A percentile compares a stretch with the other conserved stretches of the same genome.
These are phyloP conservation scores for Iris macrosiphon DNA, from an alignment of 106 monocot genomes.

Conservation along the genomic window DNA sequence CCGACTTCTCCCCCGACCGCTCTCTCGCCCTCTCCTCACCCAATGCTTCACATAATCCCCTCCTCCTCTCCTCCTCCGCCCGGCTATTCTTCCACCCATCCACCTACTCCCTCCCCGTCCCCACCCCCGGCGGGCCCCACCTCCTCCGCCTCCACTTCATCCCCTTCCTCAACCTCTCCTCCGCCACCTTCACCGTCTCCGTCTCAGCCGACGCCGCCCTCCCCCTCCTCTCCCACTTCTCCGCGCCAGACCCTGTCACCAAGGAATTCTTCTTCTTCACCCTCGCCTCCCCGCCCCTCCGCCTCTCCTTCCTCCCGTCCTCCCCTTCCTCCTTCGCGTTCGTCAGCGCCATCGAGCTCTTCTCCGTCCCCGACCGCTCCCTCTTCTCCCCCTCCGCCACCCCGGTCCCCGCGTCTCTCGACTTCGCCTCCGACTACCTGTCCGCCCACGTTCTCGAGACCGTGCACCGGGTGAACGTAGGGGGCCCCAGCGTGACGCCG, in stretches of 20 bases:
- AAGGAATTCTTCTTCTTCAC: constrained; percentile 16
- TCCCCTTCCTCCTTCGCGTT: constrained; percentile 6
- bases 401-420: neutral
- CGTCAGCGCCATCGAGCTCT: constrained; percentile 18
- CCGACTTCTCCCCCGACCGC: constrained; percentile 3
- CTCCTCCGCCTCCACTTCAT: constrained; percentile 13
- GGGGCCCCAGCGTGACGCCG: constrained; percentile 16
- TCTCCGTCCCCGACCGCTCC: constrained; percentile 15
- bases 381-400: constrained; percentile 1
- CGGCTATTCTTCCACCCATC: neutral
- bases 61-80: neutral
- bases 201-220: neutral
- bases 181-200: constrained; percentile 10
- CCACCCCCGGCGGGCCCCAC: neutral
- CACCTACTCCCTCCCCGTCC: neutral
- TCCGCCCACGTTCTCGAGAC: constrained; percentile 12
- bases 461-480: constrained; percentile 16
- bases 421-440: neutral
- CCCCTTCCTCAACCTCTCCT: neutral
- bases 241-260: neutral
- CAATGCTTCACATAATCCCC: neutral
- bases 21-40: constrained; percentile 4
- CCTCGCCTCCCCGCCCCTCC: neutral
- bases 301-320: neutral
- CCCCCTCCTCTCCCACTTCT: constrained; percentile 1